Base-by-base conservation (phyloP, 176 grass and related monocot species). In the Urochloa ruziziensis region DNA sequence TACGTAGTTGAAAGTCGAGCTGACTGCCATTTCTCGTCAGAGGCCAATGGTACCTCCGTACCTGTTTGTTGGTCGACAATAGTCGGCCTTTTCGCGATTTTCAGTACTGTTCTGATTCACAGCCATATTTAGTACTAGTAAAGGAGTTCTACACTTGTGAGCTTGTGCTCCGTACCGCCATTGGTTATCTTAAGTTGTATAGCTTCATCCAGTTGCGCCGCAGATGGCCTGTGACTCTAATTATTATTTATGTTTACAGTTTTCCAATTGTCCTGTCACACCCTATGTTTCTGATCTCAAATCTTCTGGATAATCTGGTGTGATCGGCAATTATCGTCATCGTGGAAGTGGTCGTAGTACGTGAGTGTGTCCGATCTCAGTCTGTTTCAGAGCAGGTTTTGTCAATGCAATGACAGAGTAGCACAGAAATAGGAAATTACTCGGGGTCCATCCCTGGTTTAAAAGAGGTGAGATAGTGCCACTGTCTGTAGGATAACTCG, bases 1-100 rank as follows among this genome's bases (percentile, higher is more conserved):
- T 6, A 28, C 21, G 56, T 58, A 82, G 75, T 42, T 74, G 58
- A 73, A 58, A 64, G 83, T 54, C 74, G 82, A 65, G 65, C 86
- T 72, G 80, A 70, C 82, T n/a, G 87, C 81, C 13, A 52, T 77
- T 89, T 75, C 61, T 69, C 71, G 59, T 67, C 67, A 36, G 80
- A 48, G 47, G 51, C 80, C 72, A n/a, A 8, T 1, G 17, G 23
- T 57, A 57, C 54, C 10, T n/a, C 9, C 5, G 23, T 57, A 24
- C 54, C 54, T 57, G 54, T 57, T 21, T 59, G 47, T 86, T 59
- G 79, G 73, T 86, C 88, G 79, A 90, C 79, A 24, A 46, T 32
- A 78, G 83, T 86, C 79, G 88, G 36, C 83, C 78, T 71, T 25
- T 44, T 43, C n/a, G 10, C 16, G 49, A 10, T 54, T 57, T 56